These are phyloP conservation scores for Xylaria sp. DNA, from an alignment of 2,329 filamentous ascomycete genomes.

Conservation along the genomic window DNA sequence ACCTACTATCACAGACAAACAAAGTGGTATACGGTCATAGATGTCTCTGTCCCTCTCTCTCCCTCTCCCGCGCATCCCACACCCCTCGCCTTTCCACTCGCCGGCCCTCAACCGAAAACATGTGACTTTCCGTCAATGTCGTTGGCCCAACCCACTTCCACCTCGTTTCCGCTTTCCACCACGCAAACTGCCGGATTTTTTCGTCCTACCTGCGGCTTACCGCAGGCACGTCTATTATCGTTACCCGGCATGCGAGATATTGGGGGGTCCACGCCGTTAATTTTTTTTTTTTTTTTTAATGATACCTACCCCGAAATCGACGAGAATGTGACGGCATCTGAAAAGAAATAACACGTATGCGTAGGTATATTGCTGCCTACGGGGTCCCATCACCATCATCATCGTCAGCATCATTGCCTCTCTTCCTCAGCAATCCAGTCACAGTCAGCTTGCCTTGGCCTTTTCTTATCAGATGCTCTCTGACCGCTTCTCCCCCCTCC, in stretches of 20 bases:
- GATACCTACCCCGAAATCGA: neutral
- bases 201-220: constrained; percentile 11
- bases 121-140: constrained; percentile 29
- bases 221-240: constrained; percentile 23
- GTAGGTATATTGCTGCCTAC: neutral
- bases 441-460: no score
- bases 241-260: constrained; percentile 17
- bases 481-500: constrained; percentile 15
- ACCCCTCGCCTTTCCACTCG: constrained; percentile 16
- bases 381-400: neutral
- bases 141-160: constrained; percentile 17
- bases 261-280: neutral
- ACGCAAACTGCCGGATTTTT: constrained; percentile 17
- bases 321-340: neutral
- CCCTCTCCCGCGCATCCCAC: constrained; percentile 6
- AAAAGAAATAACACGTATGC: neutral
- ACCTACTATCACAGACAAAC: neutral
- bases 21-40: no score
- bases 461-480: neutral
- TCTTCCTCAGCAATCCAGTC: no score
- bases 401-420: neutral
- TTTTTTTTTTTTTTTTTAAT: neutral
- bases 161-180: neutral
- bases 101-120: constrained; percentile 20
- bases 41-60: no score